Evolutionary conservation across 768 basidiomycete species (phyloP).

Genomic region (Mycena haematopus): DNA sequence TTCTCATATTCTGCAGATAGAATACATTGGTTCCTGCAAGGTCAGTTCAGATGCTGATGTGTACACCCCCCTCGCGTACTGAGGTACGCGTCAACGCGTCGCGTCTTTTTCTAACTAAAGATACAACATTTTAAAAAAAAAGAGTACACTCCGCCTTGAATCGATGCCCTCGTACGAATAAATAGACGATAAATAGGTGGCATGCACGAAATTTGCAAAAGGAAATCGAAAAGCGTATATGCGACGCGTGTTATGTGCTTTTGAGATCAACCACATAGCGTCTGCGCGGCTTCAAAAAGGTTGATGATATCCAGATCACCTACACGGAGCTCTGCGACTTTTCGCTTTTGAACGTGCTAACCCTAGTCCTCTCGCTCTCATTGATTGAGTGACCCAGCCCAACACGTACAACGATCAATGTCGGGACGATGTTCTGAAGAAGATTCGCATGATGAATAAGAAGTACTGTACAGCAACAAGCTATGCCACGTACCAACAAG

Average conservation of each 20-base stretch:
- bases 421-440: slow-evolving; percentile 28
- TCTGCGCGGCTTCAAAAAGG: neutral
- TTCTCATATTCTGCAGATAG: too few species aligned
- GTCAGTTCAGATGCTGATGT: too few species aligned
- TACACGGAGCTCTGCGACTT: neutral
- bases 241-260: too few species aligned
- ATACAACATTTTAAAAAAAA: too few species aligned
- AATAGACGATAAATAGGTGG: neutral
- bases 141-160: too few species aligned
- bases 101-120: too few species aligned
- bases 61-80: too few species aligned
- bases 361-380: neutral
- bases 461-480: neutral
- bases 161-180: too few species aligned
- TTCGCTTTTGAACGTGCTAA: neutral
- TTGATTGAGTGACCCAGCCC: slow-evolving; percentile 18
- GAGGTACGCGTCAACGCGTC: too few species aligned
- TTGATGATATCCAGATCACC: neutral
- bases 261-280: neutral
- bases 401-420: slow-evolving; percentile 25
- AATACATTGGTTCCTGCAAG: too few species aligned
- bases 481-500: slow-evolving; percentile 17
- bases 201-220: too few species aligned
- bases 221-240: neutral
- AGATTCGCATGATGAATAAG: neutral